Evolutionary conservation across 2,329 filamentous ascomycete species (phyloP).

Genomic region (Penicillium sp.): DNA sequence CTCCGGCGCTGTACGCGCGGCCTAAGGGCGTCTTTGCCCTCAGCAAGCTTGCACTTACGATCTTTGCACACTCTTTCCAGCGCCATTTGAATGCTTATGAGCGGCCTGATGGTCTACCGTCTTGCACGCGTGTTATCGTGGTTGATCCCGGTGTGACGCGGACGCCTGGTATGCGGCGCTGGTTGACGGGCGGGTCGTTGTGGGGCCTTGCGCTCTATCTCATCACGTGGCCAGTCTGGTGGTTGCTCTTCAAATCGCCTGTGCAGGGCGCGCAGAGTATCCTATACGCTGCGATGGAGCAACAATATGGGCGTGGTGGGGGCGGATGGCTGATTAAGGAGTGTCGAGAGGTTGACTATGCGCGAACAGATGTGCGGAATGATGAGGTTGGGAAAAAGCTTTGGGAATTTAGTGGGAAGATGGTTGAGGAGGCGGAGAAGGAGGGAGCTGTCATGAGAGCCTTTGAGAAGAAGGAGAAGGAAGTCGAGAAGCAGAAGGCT

Average conservation of each 20-base stretch:
- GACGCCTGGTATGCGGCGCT: conserved; percentile 83
- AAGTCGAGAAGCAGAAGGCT: conserved; percentile 47
- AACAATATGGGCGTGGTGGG: conserved; percentile 60
- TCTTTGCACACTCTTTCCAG: conserved; percentile 86
- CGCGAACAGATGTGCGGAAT: conserved; percentile 71
- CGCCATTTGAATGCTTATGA: conserved; percentile 84
- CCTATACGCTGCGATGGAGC: conserved; percentile 81
- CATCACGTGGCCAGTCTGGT: conserved; percentile 74
- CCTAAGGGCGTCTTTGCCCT: conserved; percentile 55
- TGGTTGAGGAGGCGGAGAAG: conserved; percentile 80
- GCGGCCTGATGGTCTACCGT: conserved; percentile 77
- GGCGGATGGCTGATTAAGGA: conserved; percentile 83
- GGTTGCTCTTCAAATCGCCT: conserved; percentile 84
- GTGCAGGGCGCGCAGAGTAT: conserved; percentile 83
- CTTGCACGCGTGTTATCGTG: conserved; percentile 78
- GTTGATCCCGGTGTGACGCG: conserved; percentile 83
- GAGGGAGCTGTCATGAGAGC: conserved; percentile 65
- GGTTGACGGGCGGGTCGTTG: conserved; percentile 80
- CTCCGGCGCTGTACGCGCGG: background rate
- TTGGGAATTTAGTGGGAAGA: conserved; percentile 84
- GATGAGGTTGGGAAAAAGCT: conserved; percentile 78
- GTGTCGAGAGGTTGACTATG: conserved; percentile 72
- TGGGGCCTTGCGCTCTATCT: conserved; percentile 77
- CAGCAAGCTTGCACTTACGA: conserved; percentile 76
- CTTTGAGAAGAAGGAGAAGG: conserved; percentile 54